Evolutionary conservation across 139 green algal species (phyloP), one percentile per base, ranked within the genome.

Genomic region (Chloropicon primus): DNA sequence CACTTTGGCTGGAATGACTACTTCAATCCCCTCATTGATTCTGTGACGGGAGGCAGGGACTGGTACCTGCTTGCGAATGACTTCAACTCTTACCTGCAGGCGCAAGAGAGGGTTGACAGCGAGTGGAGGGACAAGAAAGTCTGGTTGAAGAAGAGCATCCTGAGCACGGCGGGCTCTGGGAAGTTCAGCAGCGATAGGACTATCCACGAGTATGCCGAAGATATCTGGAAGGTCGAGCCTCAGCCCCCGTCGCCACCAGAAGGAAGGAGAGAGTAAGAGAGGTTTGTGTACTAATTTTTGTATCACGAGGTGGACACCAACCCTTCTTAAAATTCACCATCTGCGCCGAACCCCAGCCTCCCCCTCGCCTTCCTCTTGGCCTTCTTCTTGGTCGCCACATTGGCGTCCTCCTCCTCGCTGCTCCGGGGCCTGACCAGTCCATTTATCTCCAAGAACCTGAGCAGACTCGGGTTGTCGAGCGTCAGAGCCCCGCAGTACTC

Each of bases 21-120:
- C 87, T 97, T 99, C 78, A 78, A 77, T 27, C 94, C 92, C 1
- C 80, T 99, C 23, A 77, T 94, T 71, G 92, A 97, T 79, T 82
- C 86, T 77, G 91, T 99, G 83, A 74, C 91, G 71, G 26, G 78
- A 2, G 77, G 81, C 2, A 81, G 81, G 0, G 96, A 99, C 85
- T 97, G 89, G 80, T 99, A 98, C 88, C 90, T 99, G 73, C 80
- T 99, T 62, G 95, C 92, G 62, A 97, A 97, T 79, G 95, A 99
- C 89, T 99, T 99, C 79, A 79, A 86, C 2, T 78, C 83, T 27
- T 99, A 99, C 88, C 77, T 98, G 0, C 80, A 92, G 0, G 86
- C 89, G 21, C 93, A 98, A 91, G 83, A 83, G 21, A 1, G 10
- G 1, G 84, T 81, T 27, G 84, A 88, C 74, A 73, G 26, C 24